Percentiles rank a stretch among this genome's conserved stretches.
phyloP scores from a whole-genome alignment of 495 filamentous ascomycete species.

The Penicillium verhagenii region DNA sequence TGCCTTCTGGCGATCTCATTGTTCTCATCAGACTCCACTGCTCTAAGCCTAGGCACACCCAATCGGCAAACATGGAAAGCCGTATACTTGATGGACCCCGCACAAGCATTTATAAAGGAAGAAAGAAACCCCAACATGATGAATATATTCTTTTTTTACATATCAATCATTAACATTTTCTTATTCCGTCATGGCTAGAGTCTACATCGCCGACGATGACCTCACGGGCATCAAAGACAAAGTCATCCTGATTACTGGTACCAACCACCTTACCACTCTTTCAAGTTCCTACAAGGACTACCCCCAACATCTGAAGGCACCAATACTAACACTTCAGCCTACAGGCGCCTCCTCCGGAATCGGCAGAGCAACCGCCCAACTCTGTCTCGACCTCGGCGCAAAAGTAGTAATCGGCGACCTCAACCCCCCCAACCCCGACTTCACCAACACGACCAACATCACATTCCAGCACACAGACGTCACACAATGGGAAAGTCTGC shows the following conservation, averaged over 20 bases:
- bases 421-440: slow-evolving; percentile 23
- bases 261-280: neutral
- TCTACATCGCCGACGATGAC: slow-evolving; percentile 14
- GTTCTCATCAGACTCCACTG: neutral
- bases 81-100: neutral
- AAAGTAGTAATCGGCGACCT: slow-evolving; percentile 45
- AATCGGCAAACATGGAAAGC: neutral
- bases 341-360: slow-evolving; percentile 52
- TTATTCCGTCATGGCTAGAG: slow-evolving; percentile 6
- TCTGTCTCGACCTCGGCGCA: slow-evolving; percentile 46
- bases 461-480: slow-evolving; percentile 42
- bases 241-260: slow-evolving; percentile 52
- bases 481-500: slow-evolving; percentile 38
- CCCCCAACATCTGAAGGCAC: too few species aligned
- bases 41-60: neutral
- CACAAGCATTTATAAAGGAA: neutral
- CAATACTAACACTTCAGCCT: too few species aligned
- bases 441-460: slow-evolving; percentile 15
- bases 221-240: slow-evolving; percentile 35
- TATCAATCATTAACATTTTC: too few species aligned
- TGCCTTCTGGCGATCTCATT: too few species aligned
- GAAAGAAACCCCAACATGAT: too few species aligned
- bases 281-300: too few species aligned
- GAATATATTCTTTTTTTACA: too few species aligned
- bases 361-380: slow-evolving; percentile 43